Evolutionary conservation across 2,329 filamentous ascomycete genomes (phyloP), one percentile per base, ranked within the genome.

Genomic region (Fusarium austroafricanum): DNA sequence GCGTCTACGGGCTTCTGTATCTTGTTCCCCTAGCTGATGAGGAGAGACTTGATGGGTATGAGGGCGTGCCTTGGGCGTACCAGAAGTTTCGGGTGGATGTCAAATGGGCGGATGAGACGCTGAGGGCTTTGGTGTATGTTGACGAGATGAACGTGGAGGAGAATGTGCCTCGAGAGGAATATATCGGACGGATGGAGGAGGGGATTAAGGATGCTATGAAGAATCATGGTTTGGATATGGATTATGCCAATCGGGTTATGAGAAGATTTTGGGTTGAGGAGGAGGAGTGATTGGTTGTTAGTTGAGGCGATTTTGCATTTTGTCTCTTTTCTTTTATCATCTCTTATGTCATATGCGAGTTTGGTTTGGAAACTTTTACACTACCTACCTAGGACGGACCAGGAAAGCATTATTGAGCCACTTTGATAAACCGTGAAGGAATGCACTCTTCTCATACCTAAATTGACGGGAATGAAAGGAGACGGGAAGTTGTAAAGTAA

Each of bases 61-160:
- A 92, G 76, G 89, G 88, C 39, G 90, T 92, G 1, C 87, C 89
- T 0, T 70, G 73, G n/a, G 84, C 84, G 2, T 92, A 92, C 72
- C 82, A 83, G 43, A 91, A 90, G 74, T 66, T 67, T 50, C 67
- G 71, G 42, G 68, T 77, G 35, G 79, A 84, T 38, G 71, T 78
- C 21, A 66, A 65, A 21, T 75, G 75, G 73, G 72, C 73, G 29
- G 68, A 69, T 20, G 70, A 68, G 57, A 55, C 67, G 38, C 54
- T 79, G 8, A 67, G 63, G 44, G 84, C 86, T 75, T 77, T 92
- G 54, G 85, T 89, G 4, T 92, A 92, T 58, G 82, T 91, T 35
- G 86, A 91, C 71, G 77, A 78, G 42, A 61, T 80, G 43, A 67
- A 82, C 21, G 74, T 77, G 0, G 67, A 55, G 20, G 79, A 81